These are phyloP conservation scores for Magnaporthiopsis incrustans DNA, from an alignment of 2,329 filamentous ascomycete genomes.

Conservation along the genomic window DNA sequence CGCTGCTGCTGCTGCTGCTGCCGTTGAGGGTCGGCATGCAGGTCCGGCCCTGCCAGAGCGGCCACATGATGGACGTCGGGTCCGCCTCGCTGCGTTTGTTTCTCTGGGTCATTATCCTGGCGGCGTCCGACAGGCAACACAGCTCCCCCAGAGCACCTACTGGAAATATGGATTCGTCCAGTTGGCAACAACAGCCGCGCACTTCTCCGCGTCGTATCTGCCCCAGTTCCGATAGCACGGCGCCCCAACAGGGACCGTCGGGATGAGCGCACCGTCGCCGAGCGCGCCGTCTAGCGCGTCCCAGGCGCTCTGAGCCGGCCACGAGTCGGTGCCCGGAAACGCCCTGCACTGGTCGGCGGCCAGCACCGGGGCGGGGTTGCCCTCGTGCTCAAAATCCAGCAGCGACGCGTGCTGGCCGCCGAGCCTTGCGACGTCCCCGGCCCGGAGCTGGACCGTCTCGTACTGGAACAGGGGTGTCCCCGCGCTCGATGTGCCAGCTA, in stretches of 20 bases:
- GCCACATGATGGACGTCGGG: constrained; percentile 32
- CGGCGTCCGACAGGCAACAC: too few relatives aligned
- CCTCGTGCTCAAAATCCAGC: constrained; percentile 9
- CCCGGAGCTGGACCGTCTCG: constrained; percentile 16
- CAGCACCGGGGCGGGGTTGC: constrained; percentile 7
- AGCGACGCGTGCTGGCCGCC: constrained; percentile 3
- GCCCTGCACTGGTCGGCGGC: constrained; percentile 14
- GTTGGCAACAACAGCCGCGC: constrained; percentile 25
- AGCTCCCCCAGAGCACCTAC: constrained; percentile 16
- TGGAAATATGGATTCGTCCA: constrained; percentile 28
- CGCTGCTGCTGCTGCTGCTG: constrained; percentile 9
- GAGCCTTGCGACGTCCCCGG: constrained; percentile 13
- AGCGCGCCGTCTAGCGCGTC: constrained; percentile 41
- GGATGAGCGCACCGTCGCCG: constrained; percentile 31
- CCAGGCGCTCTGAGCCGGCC: constrained; percentile 42
- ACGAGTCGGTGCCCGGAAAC: constrained; percentile 41
- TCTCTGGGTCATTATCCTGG: too few relatives aligned
- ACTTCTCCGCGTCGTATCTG: constrained; percentile 34
- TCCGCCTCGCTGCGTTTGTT: constrained; percentile 24
- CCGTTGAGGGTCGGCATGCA: constrained; percentile 21
- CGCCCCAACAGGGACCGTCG: constrained; percentile 42
- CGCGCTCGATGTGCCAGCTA: constrained; percentile 7
- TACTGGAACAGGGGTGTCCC: constrained; percentile 13
- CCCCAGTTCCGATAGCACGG: constrained; percentile 39
- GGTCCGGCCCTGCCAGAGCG: constrained; percentile 30